Percentiles rank a stretch among this genome's conserved stretches.
phyloP scores from a whole-genome alignment of 176 grass and related monocot genomes.

The Musa troglodytarum region DNA sequence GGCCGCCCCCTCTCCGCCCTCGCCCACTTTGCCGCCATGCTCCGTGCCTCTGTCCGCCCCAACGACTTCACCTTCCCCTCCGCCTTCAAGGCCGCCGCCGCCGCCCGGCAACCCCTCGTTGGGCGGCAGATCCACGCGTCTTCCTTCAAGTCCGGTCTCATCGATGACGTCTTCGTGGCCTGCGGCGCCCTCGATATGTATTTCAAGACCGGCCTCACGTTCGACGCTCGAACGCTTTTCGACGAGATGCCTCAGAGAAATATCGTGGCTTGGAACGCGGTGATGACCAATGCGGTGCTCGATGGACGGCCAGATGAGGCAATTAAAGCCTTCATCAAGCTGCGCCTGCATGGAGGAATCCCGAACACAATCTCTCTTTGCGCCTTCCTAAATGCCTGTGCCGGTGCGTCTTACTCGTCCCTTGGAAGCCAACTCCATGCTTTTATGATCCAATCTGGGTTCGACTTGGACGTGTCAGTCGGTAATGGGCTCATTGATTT shows the following conservation, averaged over 20 bases:
- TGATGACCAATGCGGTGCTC: slow-evolving; percentile 58
- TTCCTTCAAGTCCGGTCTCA: slow-evolving; percentile 22
- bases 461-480: slow-evolving; percentile 38
- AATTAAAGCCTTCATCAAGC: slow-evolving; percentile 39
- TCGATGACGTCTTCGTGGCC: slow-evolving; percentile 47
- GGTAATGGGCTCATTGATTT: slow-evolving; percentile 67
- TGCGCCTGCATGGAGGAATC: slow-evolving; percentile 28
- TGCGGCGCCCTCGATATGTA: slow-evolving; percentile 79
- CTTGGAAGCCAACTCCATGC: slow-evolving; percentile 57
- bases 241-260: slow-evolving; percentile 60
- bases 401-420: slow-evolving; percentile 19
- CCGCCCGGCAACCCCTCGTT: slow-evolving; percentile 23
- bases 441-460: slow-evolving; percentile 36
- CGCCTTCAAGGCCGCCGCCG: slow-evolving; percentile 55
- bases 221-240: slow-evolving; percentile 43
- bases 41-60: slow-evolving; percentile 47
- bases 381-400: slow-evolving; percentile 70
- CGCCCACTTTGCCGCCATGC: slow-evolving; percentile 47
- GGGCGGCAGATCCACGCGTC: slow-evolving; percentile 35
- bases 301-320: slow-evolving; percentile 45
- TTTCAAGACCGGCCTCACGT: slow-evolving; percentile 46
- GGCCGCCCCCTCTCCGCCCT: slow-evolving; percentile 41
- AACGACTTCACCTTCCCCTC: slow-evolving; percentile 86
- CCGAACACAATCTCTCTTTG: slow-evolving; percentile 49
- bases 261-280: slow-evolving; percentile 56